Evolutionary conservation across 495 filamentous ascomycete genomes (phyloP), one percentile per base, ranked within the genome.

Genomic region (Thermothielavioides terrestris): DNA sequence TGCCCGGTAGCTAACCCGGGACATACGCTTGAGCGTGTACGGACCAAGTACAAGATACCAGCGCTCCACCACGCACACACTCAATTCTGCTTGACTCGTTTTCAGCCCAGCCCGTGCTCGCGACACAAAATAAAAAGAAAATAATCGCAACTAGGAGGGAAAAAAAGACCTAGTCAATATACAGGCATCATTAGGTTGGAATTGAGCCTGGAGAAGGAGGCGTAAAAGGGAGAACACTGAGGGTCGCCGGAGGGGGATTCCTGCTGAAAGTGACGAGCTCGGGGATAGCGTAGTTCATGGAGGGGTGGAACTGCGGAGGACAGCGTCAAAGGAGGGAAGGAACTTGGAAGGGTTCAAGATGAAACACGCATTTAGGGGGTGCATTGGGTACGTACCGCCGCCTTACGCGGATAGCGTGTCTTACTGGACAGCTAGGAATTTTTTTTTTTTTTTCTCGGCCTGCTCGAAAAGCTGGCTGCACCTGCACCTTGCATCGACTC

Each of bases 181-280:
- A 61, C 58, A 62, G 59, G 59, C 61, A 49, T 62, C 59, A 59
- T 61, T 59, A 59, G 54, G 61, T 48, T 34, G 38, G 36, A 58
- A 55, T 54, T 56, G 57, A 56, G 52, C 57, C 57, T 58, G 58
- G 57, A 54, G 58, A 60, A 63, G 46, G 37, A 34, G 32, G 8
- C 22, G 17, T 14, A 3, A 37, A 14, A 27, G n/a, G 37, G n/a
- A 11, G 6, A 26, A 25, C 18, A 6, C 31, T 3, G 22, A 31
- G 9, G 36, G 32, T 4, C 5, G n/a, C 10, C 10, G 31, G 3
- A 34, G 31, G 31, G 10, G 4, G 4, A 12, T 12, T 28, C 27
- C 6, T 3, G 11, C 31, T 14, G 10, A 34, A 14, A 34, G 27
- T 11, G n/a, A 14, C 31, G n/a, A 12, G 20, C 31, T 28, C 17